phyloP scores from a whole-genome alignment of 2,329 filamentous ascomycete genomes.

The Diaporthe sp. region DNA sequence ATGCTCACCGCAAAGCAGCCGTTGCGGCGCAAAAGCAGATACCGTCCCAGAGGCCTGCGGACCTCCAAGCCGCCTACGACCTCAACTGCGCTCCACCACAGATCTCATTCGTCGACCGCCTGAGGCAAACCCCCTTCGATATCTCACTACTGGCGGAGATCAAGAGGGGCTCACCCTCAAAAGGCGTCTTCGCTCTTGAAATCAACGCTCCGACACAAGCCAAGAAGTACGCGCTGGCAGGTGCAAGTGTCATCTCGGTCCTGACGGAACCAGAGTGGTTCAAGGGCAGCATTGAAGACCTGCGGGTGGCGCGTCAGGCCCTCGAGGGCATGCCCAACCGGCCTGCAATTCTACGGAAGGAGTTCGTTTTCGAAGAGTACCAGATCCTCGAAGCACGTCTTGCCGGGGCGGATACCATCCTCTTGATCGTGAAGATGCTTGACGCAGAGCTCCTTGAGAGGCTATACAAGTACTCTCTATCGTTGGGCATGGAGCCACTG shows the following conservation, averaged over 20 bases:
- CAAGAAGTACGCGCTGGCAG: conserved; percentile 89
- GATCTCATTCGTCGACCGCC: conserved; percentile 81
- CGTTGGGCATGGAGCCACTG: conserved; percentile 95
- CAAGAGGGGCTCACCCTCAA: conserved; percentile 95
- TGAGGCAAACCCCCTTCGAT: conserved; percentile 86
- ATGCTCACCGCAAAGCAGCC: conserved; percentile 80
- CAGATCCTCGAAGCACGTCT: conserved; percentile 95
- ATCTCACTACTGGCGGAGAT: conserved; percentile 97
- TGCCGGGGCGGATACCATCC: conserved; percentile 92
- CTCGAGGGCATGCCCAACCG: conserved; percentile 93
- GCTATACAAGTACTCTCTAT: conserved; percentile 89
- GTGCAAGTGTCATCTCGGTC: conserved; percentile 98
- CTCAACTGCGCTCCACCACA: conserved; percentile 87
- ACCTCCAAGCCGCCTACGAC: conserved; percentile 89
- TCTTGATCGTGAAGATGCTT: conserved; percentile 99
- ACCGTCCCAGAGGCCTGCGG: conserved; percentile 84
- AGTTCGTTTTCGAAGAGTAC: conserved; percentile 98
- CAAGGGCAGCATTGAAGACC: conserved; percentile 95
- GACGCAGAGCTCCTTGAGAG: conserved; percentile 78
- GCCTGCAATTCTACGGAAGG: conserved; percentile 92
- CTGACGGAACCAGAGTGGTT: conserved; percentile 99
- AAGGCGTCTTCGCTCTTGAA: conserved; percentile 90
- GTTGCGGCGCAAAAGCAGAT: conserved; percentile 86
- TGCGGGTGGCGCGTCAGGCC: conserved; percentile 87
- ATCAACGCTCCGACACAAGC: conserved; percentile 92